Evolutionary conservation across 179 eudicot species (phyloP).

Genomic region (Beta lomatogona): DNA sequence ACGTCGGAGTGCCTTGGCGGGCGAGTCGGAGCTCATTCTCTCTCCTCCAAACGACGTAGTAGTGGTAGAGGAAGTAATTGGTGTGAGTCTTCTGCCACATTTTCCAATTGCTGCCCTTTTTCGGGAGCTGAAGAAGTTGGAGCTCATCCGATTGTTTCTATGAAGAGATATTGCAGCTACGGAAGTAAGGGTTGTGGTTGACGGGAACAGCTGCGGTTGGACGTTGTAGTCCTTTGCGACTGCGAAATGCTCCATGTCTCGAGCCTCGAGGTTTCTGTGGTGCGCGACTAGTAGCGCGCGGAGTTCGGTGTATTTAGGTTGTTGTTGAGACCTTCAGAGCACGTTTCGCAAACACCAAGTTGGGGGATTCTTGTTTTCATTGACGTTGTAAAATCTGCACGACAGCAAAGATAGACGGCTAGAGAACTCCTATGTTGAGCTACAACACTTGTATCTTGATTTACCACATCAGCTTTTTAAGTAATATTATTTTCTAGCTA

Average conservation of each 20-base stretch:
- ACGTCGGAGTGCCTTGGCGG: constrained; percentile 53
- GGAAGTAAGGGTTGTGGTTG: neutral
- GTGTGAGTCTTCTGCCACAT: neutral
- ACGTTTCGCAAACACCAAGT: no score
- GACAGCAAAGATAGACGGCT: no score
- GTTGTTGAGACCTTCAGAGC: no score
- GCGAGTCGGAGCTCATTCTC: constrained; percentile 30
- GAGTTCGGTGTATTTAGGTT: no score
- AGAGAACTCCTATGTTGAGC: no score
- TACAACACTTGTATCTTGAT: no score
- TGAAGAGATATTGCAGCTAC: neutral
- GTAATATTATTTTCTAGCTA: no score
- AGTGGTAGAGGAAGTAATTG: neutral
- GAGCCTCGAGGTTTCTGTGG: no score
- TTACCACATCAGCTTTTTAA: no score
- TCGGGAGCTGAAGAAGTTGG: constrained; percentile 1
- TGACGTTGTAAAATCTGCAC: no score
- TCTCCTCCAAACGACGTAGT: constrained; percentile 13
- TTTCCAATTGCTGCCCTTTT: neutral
- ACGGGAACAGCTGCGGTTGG: neutral
- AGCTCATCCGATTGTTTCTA: neutral
- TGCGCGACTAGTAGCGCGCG: no score
- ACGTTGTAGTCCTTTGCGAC: neutral
- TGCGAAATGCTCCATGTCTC: neutral
- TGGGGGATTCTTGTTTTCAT: no score